A percentile compares a stretch with the other conserved stretches of the same genome.
Evolutionary conservation across 2,329 filamentous ascomycete genomes (phyloP).

Genomic region (Fusarium redolens): DNA sequence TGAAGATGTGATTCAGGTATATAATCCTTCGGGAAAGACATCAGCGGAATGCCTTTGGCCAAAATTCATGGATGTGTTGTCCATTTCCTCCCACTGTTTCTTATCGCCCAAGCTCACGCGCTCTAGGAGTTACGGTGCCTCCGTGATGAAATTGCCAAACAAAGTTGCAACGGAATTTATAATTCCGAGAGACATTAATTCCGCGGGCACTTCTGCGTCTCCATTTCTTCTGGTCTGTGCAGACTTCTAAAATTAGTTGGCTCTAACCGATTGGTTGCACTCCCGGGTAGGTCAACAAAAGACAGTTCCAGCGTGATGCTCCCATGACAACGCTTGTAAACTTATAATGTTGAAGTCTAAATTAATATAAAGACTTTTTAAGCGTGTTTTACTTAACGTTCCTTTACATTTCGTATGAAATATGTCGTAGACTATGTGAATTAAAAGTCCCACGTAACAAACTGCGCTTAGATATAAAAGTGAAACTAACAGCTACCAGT

Average conservation of each 20-base stretch:
- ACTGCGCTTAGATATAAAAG: too few species aligned
- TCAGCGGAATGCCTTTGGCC: not conserved
- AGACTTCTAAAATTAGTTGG: not conserved
- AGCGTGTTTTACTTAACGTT: too few species aligned
- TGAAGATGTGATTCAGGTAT: not conserved
- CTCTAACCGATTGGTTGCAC: not conserved
- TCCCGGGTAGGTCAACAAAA: not conserved
- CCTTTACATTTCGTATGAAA: too few species aligned
- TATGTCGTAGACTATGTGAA: too few species aligned
- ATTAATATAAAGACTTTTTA: too few species aligned
- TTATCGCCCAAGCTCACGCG: not conserved
- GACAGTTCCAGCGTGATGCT: too few species aligned
- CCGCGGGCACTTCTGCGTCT: not conserved
- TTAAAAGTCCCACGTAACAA: too few species aligned
- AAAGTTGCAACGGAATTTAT: not conserved
- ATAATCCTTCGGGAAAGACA: not conserved
- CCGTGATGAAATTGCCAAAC: not conserved
- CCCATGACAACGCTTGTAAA: too few species aligned
- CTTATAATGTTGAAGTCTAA: too few species aligned
- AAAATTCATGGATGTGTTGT: not conserved
- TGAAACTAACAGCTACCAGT: too few species aligned
- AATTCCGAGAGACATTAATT: not conserved
- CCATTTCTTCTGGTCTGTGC: not conserved
- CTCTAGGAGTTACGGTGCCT: too few species aligned
- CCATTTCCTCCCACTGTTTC: not conserved